A percentile compares a stretch with the other conserved stretches of the same genome.
These are phyloP conservation scores for Conticribra weissflogii DNA, from an alignment of 108 stramenopile species.

Conservation along the genomic window DNA sequence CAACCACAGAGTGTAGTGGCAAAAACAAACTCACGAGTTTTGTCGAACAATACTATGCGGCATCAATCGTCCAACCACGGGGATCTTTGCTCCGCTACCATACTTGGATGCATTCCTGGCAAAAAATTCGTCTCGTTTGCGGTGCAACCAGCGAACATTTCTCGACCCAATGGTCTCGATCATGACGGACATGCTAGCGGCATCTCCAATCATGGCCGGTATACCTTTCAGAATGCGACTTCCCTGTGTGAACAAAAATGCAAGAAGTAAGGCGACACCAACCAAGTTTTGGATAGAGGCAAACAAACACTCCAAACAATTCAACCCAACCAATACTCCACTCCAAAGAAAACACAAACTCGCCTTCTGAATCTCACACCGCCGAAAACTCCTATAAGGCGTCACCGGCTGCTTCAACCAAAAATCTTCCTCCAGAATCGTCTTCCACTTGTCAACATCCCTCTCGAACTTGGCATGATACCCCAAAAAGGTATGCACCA, in stretches of 20 bases:
- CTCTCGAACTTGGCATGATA: constrained; percentile 67
- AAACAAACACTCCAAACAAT: no score
- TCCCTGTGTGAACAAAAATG: constrained; percentile 44
- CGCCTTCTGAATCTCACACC: constrained; percentile 82
- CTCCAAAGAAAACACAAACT: constrained; percentile 25
- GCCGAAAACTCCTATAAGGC: constrained; percentile 83
- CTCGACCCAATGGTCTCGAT: constrained; percentile 81
- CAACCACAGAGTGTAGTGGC: not conserved
- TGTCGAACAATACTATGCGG: constrained; percentile 61
- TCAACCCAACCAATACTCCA: no score
- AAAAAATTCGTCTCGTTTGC: constrained; percentile 78
- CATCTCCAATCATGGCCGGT: constrained; percentile 79
- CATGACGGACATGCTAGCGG: constrained; percentile 86
- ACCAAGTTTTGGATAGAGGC: no score
- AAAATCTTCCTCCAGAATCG: constrained; percentile 76
- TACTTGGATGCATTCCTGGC: constrained; percentile 37
- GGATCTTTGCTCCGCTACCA: not conserved
- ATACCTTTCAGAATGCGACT: constrained; percentile 83
- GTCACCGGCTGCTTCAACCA: constrained; percentile 89
- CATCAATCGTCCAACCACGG: constrained; percentile 38
- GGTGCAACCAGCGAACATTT: constrained; percentile 75
- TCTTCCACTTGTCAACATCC: constrained; percentile 70
- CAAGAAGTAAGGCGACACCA: constrained; percentile 33
- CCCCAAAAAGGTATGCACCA: constrained; percentile 72
- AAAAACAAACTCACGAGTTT: constrained; percentile 1